Evolutionary conservation across 192 early-diverging fungal species (phyloP), one percentile per base, ranked within the genome.

Genomic region (Coemansia sp.): DNA sequence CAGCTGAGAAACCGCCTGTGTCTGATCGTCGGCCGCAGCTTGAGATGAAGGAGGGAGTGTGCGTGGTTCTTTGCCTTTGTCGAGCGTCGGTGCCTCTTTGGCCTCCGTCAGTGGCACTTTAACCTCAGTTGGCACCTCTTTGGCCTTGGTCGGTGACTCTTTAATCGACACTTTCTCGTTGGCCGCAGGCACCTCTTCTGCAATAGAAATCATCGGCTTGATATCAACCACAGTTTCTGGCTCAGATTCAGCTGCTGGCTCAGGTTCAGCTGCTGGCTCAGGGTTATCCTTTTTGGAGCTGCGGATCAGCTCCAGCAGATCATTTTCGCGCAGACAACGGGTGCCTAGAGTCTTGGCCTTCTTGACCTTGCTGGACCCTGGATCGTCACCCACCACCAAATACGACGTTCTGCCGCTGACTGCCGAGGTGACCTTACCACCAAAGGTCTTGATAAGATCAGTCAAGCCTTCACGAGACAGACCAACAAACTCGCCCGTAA

Each of bases 381-480:
- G 85, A 51, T 94, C 93, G 22, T 88, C 84, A 15, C 97, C 97
- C 12, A 91, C 86, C 0, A 99, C 85, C 15, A 97, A 72, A 66
- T 87, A 97, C 0, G 86, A 85, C 1, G 97, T 99, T 66, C 88
- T 92, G 15, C 87, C 86, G 65, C 91, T 93, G 21, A 89, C 85
- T 0, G 83, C 74, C 9, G 78, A 72, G 0, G 93, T 95, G 10
- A 96, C 85, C 31, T 88, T 81, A 15, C 92, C 95, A 57, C 91
- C 93, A 71, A 94, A 91, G 2, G 90, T 83, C 77, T 92, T 97
- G 17, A 95, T 87, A 17, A 98, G 72, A 75, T 95, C 91, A 21
- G 85, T 75, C 5, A 89, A 85, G 53, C 90, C 86, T 17, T 93
- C 88, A 10, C 93, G 85, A 2, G 87, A 83, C 12, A 98, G 69